These are phyloP conservation scores for Wickerhamiella domercqiae DNA, from an alignment of 805 yeast species.

Conservation along the genomic window DNA sequence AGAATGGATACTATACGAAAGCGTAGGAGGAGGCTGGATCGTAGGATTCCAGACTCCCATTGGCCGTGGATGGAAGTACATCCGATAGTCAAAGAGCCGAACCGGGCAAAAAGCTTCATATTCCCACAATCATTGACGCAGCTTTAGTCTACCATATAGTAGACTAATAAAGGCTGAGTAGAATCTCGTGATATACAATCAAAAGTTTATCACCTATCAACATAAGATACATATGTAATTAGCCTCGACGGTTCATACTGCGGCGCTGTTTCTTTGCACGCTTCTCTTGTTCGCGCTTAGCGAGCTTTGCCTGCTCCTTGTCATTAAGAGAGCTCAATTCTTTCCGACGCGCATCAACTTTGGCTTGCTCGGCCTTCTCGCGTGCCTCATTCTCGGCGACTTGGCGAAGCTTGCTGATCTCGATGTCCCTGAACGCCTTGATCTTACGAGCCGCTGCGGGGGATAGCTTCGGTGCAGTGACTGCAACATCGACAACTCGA, in stretches of 20 bases:
- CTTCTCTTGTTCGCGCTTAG: constrained; percentile 65
- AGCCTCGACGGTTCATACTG: constrained; percentile 9
- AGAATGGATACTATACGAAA: constrained; percentile 40
- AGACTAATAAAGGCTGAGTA: too few species aligned
- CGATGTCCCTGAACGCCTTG: constrained; percentile 60
- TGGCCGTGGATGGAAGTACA: constrained; percentile 40
- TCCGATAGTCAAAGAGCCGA: too few species aligned
- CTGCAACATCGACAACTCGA: constrained; percentile 42
- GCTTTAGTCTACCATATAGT: too few species aligned
- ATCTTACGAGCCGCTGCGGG: constrained; percentile 66
- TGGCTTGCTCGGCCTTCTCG: constrained; percentile 56
- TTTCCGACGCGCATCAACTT: constrained; percentile 37
- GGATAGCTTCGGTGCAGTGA: constrained; percentile 41
- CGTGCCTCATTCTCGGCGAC: constrained; percentile 46
- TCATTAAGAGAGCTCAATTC: constrained; percentile 49
- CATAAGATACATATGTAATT: neutral
- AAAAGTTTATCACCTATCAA: neutral
- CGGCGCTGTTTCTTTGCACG: constrained; percentile 49
- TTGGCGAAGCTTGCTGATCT: constrained; percentile 54
- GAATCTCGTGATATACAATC: neutral
- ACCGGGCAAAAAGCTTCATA: too few species aligned
- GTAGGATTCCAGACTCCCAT: constrained; percentile 46
- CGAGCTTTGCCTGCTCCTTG: constrained; percentile 65
- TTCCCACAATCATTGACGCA: too few species aligned
- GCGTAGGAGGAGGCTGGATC: constrained; percentile 38